Percentiles rank a stretch among this genome's conserved stretches.
Conservation (phyloP, 2,329 filamentous ascomycete species). For the Epichloe amarillans region DNA sequence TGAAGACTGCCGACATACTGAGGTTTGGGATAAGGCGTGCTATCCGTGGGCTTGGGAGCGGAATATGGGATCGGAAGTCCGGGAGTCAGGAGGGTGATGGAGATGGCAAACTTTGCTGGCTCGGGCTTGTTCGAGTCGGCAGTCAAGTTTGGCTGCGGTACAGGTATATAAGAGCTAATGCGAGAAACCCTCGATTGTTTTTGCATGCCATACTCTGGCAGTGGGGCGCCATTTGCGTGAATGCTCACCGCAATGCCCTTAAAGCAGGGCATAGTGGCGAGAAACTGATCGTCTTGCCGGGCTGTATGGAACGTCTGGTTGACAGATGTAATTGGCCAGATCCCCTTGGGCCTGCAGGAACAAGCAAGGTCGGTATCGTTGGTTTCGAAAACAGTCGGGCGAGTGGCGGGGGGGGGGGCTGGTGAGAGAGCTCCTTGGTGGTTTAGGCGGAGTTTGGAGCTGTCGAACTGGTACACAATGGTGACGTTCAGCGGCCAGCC, state of each 20-base stretch:
- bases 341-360: background rate
- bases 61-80: slow-evolving; percentile 87
- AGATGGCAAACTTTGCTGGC: slow-evolving; percentile 93
- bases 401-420: background rate
- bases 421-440: slow-evolving; percentile 2
- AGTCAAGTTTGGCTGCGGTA: slow-evolving; percentile 68
- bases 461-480: slow-evolving; percentile 7
- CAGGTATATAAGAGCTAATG: slow-evolving; percentile 94
- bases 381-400: background rate
- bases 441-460: slow-evolving; percentile 7
- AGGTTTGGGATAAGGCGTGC: slow-evolving; percentile 68
- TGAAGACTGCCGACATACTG: slow-evolving; percentile 62
- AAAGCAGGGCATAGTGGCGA: slow-evolving; percentile 73
- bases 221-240: slow-evolving; percentile 65
- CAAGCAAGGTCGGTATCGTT: slow-evolving; percentile 1
- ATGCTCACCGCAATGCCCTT: slow-evolving; percentile 98
- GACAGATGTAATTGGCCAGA: background rate
- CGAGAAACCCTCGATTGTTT: slow-evolving; percentile 82
- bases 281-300: slow-evolving; percentile 2
- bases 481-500: slow-evolving; percentile 11
- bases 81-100: slow-evolving; percentile 87
- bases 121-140: slow-evolving; percentile 60
- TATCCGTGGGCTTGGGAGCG: slow-evolving; percentile 63
- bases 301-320: background rate
- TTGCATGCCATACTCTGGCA: slow-evolving; percentile 89